phyloP scores from a whole-genome alignment of 495 filamentous ascomycete genomes.

The Trichoderma gamsii region DNA sequence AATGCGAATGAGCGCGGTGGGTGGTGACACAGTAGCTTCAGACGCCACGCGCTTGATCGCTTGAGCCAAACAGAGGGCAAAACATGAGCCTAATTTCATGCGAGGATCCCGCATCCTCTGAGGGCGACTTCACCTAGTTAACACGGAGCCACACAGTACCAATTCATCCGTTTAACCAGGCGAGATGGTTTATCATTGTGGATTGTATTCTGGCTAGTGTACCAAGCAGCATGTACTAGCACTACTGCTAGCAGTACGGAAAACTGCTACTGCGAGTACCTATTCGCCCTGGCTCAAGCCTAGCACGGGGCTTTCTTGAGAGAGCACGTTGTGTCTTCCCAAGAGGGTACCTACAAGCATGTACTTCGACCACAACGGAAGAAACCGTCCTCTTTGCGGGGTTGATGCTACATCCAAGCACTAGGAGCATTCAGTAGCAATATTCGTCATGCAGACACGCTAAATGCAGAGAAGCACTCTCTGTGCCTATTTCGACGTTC shows the following conservation, averaged over 20 bases:
- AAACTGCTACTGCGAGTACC: too few relatives aligned
- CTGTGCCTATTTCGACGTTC: background rate
- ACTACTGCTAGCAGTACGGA: too few relatives aligned
- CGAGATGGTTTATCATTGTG: background rate
- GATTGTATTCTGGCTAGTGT: background rate
- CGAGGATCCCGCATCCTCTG: background rate
- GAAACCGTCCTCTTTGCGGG: slow-evolving; percentile 5
- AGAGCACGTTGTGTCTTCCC: background rate
- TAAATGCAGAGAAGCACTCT: background rate
- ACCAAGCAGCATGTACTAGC: background rate
- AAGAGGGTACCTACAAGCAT: background rate
- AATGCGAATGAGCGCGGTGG: background rate
- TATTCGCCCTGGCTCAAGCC: slow-evolving; percentile 7
- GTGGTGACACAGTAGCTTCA: slow-evolving; percentile 9
- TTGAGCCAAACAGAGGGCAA: background rate
- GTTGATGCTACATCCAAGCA: background rate
- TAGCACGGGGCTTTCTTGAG: background rate
- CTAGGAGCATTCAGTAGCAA: background rate
- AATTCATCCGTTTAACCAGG: background rate
- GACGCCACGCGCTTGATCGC: slow-evolving; percentile 15
- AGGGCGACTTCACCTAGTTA: background rate
- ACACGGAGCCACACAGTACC: slow-evolving; percentile 7
- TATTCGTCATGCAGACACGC: slow-evolving; percentile 2
- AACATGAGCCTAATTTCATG: slow-evolving; percentile 8
- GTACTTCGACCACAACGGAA: background rate